Base-by-base conservation (phyloP, 2,329 filamentous ascomycete species). In the Ciborinia camelliae region DNA sequence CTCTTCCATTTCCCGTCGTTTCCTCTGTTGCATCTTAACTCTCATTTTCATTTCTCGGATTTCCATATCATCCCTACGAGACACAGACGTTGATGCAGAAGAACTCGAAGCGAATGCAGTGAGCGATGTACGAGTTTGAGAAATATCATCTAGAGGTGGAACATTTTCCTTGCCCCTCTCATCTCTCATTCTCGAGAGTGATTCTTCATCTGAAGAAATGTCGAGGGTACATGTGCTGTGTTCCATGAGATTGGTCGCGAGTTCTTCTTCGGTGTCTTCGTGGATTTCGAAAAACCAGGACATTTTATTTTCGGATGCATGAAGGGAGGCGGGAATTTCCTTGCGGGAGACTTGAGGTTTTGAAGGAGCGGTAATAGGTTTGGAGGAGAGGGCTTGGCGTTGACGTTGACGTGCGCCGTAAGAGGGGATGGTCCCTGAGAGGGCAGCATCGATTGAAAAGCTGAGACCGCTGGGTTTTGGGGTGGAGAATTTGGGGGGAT, bases 231-330 rank as follows among this genome's bases (percentile, higher is more conserved):
- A 89, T 9, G 94, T 94, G 64, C 89, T 90, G 79, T 97, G 94
- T 77, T 97, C 91, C 79, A 98, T 91, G 47, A 97, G 81, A 73
- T 96, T 97, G 72, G 92, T 91, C 77, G 95, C 90, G 75, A 96
- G 89, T 74, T 97, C 90, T 75, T 97, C 91, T 9, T 90, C 86
- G 0, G 91, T 92, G 76, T 99, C 94, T 75, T 97, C 91, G 75
- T 97, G 89, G 73, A 99, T 98, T 66, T 94, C 90, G 75, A 99
- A 98, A 80, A 90, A 90, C 93, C 92, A 97, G 65, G 83, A 83
- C 41, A 86, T 82, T 74, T 89, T 85, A 71, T 82, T 76, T 62
- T 83, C 80, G 28, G 80, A 74, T 66, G 80, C 79, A 35, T 23
- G 50, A 77, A 68, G 43, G 84, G 73, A 48, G 68, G 66, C 71